Evolutionary conservation across 2,329 filamentous ascomycete species (phyloP), one percentile per base, ranked within the genome.

Genomic region (Diplodia mutila): DNA sequence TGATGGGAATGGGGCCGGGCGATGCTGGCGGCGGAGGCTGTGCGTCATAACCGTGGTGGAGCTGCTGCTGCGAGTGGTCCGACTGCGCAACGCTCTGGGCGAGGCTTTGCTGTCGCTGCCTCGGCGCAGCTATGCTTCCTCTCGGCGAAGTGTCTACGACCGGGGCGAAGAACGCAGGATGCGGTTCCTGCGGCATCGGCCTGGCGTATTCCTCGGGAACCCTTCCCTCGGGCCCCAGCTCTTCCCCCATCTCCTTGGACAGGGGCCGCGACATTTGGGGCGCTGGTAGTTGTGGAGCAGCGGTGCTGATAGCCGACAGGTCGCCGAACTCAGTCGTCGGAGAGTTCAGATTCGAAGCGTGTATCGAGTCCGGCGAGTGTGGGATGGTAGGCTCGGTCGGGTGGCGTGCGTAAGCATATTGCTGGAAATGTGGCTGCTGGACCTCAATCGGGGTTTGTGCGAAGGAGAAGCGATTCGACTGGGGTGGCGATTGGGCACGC

Each of bases 391-490:
- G 71, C 51, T 67, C 65, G 21, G 57, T 55, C 68, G 73, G 18
- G 65, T 69, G 12, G 70, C 68, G 54, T 68, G 70, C 25, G 72
- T 71, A 25, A 73, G 74, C 63, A 72, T 66, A 11, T 73, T 72
- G 25, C 54, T 69, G 52, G 55, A 51, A 73, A 71, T 64, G 59
- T 57, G 71, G 46, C 70, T 75, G 51, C 74, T 73, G 68, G 74
- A 74, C 67, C 78, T 69, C 76, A 14, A 76, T 70, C 8, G 78
- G 77, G 21, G 77, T 79, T 39, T 76, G 75, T 49, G 75, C 74
- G 70, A 77, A 79, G 4, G 76, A 78, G 65, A 78, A 78, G 59
- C 77, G 74, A 66, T 68, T 72, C 37, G 69, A 55, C 23, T 32
- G 67, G 54, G 54, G 48, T 52, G 48, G 48, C 46, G 54, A 42